A percentile compares a stretch with the other conserved stretches of the same genome.
Conservation (phyloP, 1,139 yeast genomes). For the Protomyces gravidus region DNA sequence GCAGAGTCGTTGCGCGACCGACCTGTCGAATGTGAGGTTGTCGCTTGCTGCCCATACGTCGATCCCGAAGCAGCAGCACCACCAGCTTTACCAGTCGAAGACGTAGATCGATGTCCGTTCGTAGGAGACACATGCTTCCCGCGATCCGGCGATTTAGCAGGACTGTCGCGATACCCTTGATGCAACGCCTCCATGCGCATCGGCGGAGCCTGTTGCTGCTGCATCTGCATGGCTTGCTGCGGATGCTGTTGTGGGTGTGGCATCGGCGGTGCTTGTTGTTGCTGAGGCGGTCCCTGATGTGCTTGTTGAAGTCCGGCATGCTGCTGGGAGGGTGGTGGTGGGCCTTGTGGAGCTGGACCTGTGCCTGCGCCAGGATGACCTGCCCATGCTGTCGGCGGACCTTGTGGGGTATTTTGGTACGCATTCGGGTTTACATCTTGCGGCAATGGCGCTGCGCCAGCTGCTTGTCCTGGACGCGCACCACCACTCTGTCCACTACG, state of each 20-base stretch:
- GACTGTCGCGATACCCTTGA: not conserved
- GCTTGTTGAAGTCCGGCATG: constrained; percentile 34
- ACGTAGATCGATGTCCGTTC: not conserved
- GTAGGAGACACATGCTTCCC: not conserved
- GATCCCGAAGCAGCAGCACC: too few species aligned
- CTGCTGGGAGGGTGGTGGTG: constrained; percentile 30
- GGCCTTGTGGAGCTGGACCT: constrained; percentile 12
- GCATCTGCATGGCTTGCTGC: too few species aligned
- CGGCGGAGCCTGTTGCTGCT: not conserved
- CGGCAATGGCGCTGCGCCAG: constrained; percentile 41
- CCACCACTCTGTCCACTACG: constrained; percentile 50
- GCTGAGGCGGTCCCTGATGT: constrained; percentile 34
- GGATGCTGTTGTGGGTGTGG: too few species aligned
- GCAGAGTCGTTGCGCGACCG: too few species aligned
- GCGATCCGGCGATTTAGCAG: not conserved
- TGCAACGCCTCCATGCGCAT: not conserved
- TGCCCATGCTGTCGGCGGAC: constrained; percentile 35
- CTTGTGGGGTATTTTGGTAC: constrained; percentile 44
- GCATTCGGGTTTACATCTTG: constrained; percentile 48
- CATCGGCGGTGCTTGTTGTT: constrained; percentile 29
- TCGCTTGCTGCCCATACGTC: too few species aligned
- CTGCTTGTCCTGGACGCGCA: constrained; percentile 43
- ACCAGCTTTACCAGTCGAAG: too few species aligned
- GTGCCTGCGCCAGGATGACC: constrained; percentile 34
- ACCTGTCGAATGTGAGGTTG: too few species aligned